A percentile compares a stretch with the other conserved stretches of the same genome.
Evolutionary conservation across 257 asterid species (phyloP).

Genomic region (Rehmannia glutinosa): DNA sequence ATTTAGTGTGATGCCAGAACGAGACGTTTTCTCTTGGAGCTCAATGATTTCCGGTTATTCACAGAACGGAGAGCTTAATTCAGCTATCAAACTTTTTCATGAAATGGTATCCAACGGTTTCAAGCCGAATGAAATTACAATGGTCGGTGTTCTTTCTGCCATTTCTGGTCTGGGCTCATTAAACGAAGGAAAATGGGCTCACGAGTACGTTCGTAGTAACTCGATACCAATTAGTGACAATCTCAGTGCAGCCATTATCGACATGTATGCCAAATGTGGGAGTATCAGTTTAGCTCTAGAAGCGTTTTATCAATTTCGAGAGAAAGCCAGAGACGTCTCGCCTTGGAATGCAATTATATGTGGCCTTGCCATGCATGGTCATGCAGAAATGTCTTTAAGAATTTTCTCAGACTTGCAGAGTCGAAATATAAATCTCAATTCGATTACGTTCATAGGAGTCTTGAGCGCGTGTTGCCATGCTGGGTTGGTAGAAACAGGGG

Average conservation of each 20-base stretch:
- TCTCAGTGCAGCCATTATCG: constrained; percentile 74
- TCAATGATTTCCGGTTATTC: constrained; percentile 89
- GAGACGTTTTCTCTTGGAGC: constrained; percentile 92
- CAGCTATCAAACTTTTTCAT: constrained; percentile 62
- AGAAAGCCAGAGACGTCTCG: constrained; percentile 47
- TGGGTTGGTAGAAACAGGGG: constrained; percentile 79
- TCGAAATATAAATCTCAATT: constrained; percentile 41
- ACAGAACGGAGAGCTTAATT: constrained; percentile 50
- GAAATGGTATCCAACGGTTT: constrained; percentile 56
- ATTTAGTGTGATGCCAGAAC: constrained; percentile 67
- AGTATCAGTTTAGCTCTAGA: constrained; percentile 55
- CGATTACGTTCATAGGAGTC: constrained; percentile 81
- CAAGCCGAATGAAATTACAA: constrained; percentile 78
- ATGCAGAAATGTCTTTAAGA: constrained; percentile 51
- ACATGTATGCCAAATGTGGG: constrained; percentile 97
- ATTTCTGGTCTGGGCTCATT: constrained; percentile 62
- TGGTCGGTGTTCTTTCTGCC: constrained; percentile 82
- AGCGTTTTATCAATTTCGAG: constrained; percentile 46
- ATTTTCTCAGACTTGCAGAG: constrained; percentile 59
- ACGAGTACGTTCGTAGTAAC: constrained; percentile 46
- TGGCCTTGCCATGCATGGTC: constrained; percentile 92
- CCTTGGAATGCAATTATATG: constrained; percentile 96
- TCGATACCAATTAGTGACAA: constrained; percentile 65
- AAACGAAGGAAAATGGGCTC: constrained; percentile 74
- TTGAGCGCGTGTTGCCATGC: constrained; percentile 90